These are phyloP conservation scores for Clavariopsis aquatica DNA, from an alignment of 495 filamentous ascomycete genomes.

Conservation along the genomic window DNA sequence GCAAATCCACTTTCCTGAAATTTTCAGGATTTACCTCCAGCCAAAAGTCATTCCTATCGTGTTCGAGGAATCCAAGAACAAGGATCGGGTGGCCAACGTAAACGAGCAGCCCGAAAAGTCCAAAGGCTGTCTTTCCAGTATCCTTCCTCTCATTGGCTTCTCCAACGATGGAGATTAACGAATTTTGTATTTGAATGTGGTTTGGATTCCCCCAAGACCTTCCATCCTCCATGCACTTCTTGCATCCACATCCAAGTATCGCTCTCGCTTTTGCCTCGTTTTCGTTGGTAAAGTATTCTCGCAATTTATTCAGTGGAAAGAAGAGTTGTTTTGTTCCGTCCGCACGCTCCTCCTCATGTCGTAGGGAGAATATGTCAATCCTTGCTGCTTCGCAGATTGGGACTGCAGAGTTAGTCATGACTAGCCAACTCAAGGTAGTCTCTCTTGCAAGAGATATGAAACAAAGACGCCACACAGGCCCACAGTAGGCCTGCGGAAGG, in stretches of 20 bases:
- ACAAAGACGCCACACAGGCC: not conserved
- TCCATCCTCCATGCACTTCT: not conserved
- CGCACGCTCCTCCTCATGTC: slow-evolving; percentile 1
- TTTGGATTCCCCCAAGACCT: not conserved
- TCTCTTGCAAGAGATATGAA: not conserved
- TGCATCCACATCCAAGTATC: slow-evolving; percentile 8
- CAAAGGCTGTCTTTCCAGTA: slow-evolving; percentile 6
- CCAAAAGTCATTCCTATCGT: slow-evolving; percentile 1
- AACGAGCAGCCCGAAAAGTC: slow-evolving; percentile 13
- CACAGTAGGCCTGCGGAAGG: not conserved
- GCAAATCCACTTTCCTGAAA: slow-evolving; percentile 3
- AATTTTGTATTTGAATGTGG: not conserved
- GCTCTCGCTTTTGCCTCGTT: slow-evolving; percentile 5
- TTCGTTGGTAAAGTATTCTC: not conserved
- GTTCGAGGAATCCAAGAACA: slow-evolving; percentile 19
- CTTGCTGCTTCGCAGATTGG: slow-evolving; percentile 7
- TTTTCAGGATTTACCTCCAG: not conserved
- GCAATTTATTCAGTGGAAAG: slow-evolving; percentile 6
- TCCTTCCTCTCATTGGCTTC: not conserved
- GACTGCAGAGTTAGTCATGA: not conserved
- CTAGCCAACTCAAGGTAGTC: not conserved
- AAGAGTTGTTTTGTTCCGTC: slow-evolving; percentile 7
- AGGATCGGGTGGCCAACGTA: slow-evolving; percentile 11
- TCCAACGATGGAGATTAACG: not conserved
- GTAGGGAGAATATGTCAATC: slow-evolving; percentile 2